These are phyloP conservation scores for Pugionium dolabratum DNA, from an alignment of 345 rosid species.

Conservation along the genomic window DNA sequence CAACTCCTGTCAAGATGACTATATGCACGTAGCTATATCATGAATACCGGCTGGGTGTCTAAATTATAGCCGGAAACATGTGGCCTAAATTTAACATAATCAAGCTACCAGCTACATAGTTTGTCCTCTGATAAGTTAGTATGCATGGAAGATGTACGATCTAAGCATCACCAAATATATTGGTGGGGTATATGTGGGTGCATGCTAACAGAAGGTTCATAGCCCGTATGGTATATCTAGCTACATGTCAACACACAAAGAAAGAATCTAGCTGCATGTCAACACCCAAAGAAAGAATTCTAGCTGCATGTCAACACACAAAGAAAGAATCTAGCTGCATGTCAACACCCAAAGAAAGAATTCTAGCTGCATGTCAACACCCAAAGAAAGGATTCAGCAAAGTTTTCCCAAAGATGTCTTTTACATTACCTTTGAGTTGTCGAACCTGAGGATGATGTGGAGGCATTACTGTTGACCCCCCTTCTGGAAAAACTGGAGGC, in stretches of 20 bases:
- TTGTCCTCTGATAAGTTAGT: background rate
- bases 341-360: too few species aligned
- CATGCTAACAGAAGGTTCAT: conserved; percentile 9
- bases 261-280: too few species aligned
- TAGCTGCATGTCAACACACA: too few species aligned
- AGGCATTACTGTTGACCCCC: conserved; percentile 41
- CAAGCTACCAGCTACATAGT: conserved; percentile 13
- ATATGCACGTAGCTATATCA: conserved; percentile 1
- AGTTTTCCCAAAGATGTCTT: background rate
- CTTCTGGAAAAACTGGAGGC: conserved; percentile 49
- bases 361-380: background rate
- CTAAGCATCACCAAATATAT: conserved; percentile 10
- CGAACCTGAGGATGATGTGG: conserved; percentile 44
- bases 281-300: too few species aligned
- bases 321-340: too few species aligned
- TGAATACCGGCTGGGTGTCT: background rate
- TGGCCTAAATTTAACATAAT: background rate
- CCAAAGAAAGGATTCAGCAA: conserved; percentile 2
- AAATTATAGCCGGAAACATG: background rate
- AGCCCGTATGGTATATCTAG: background rate
- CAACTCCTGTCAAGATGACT: conserved; percentile 10
- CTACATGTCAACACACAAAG: too few species aligned
- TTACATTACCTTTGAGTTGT: conserved; percentile 57
- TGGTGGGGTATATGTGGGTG: background rate
- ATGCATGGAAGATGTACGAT: conserved; percentile 9